These are phyloP conservation scores for Starmerella floris DNA, from an alignment of 805 yeast species.

Conservation along the genomic window DNA sequence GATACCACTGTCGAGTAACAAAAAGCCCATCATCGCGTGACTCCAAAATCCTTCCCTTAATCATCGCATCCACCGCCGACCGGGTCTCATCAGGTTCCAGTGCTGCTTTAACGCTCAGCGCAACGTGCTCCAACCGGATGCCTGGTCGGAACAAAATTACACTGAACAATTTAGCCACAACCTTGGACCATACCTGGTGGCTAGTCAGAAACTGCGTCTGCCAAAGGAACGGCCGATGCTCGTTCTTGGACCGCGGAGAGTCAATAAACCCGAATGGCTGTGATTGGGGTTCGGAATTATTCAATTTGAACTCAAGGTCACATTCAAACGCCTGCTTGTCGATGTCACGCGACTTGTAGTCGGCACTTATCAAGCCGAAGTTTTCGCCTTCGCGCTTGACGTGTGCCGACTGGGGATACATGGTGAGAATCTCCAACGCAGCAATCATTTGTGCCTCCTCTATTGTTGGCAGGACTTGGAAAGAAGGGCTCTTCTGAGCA, in stretches of 20 bases:
- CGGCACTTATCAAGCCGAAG: constrained; percentile 8
- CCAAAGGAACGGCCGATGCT: constrained; percentile 14
- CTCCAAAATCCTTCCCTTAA: constrained; percentile 4
- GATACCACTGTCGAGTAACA: not conserved
- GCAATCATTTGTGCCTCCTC: constrained; percentile 52
- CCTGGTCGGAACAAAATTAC: constrained; percentile 46
- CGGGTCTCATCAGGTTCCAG: constrained; percentile 22
- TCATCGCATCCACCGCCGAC: constrained; percentile 24
- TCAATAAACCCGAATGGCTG: not conserved
- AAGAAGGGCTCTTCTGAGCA: not conserved
- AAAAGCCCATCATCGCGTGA: not conserved
- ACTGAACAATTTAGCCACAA: constrained; percentile 37
- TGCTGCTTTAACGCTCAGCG: constrained; percentile 17
- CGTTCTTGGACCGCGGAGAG: constrained; percentile 1
- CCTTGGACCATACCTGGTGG: constrained; percentile 42
- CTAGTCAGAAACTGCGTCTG: constrained; percentile 34
- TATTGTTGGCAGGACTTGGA: constrained; percentile 27
- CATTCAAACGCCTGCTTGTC: constrained; percentile 30
- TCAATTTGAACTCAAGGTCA: constrained; percentile 3
- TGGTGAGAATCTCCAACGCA: constrained; percentile 36
- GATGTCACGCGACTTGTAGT: constrained; percentile 59
- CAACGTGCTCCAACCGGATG: constrained; percentile 25
- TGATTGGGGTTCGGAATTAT: no score
- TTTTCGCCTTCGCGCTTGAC: constrained; percentile 12
- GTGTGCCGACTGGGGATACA: not conserved